Base-by-base conservation (phyloP, 2,329 filamentous ascomycete species). In the Xylaria hypoxylon region DNA sequence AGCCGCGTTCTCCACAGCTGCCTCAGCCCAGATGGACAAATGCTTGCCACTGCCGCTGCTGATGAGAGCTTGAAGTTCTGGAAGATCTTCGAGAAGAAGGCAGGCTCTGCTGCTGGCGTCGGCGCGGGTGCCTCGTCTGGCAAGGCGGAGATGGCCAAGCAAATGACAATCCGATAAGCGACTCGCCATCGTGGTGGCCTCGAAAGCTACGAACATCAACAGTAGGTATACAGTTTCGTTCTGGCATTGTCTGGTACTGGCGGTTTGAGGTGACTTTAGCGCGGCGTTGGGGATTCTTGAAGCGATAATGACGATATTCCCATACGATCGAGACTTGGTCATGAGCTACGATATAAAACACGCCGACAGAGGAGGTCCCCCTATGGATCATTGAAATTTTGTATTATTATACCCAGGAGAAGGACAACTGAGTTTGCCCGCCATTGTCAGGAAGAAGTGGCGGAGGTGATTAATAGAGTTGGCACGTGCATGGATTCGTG, bases 21-120 rank as follows among this genome's bases (percentile, higher is more conserved):
- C 79, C 89, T 99, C 73, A 97, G 94, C 83, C 96, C 96, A 2
- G 96, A 99, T 77, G 96, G 96, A 59, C 96, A 99, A 84, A 97
- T 97, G 89, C 88, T 99, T 62, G 96, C 96, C 57, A 99, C 96
- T 58, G 95, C 96, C 67, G 92, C 95, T 74, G 94, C 95, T 42
- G 96, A 99, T 76, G 96, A 99, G 86, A 95, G 91, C 77, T 86
- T 99, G 80, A 99, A 99, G 85, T 99, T 99, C 87, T 99, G 96
- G 96, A 99, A 99, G 89, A 87, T 99, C 74, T 99, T 99, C 77
- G 96, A 99, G 87, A 97, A 97, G 88, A 98, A 97, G 88, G 85
- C 94, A 19, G 94, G 93, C 62, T 84, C 87, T 65, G 83, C 87
- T 67, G 87, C 90, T 58, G 87, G 89, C 55, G 84, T 89, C 61